A percentile compares a stretch with the other conserved stretches of the same genome.
Evolutionary conservation across 805 yeast genomes (phyloP).

Genomic region (Candida nemodendra): DNA sequence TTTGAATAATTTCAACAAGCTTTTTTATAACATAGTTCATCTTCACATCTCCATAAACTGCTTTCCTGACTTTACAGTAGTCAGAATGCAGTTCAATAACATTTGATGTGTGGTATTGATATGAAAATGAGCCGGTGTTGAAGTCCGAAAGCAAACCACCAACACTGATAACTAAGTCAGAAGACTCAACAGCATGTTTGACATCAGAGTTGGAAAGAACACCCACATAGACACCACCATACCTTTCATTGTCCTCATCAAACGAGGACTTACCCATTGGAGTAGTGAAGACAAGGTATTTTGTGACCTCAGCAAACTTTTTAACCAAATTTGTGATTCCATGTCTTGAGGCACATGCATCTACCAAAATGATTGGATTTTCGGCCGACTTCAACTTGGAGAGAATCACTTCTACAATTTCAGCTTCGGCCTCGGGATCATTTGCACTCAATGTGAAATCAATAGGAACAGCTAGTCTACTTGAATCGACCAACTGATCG

Average conservation of each 20-base stretch:
- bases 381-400: constrained; percentile 54
- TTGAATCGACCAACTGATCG: constrained; percentile 58
- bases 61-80: constrained; percentile 66
- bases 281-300: constrained; percentile 80
- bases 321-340: constrained; percentile 61
- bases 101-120: constrained; percentile 70
- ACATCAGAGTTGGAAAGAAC: constrained; percentile 73
- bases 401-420: constrained; percentile 54
- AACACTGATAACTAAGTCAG: constrained; percentile 74
- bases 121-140: constrained; percentile 86
- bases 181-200: constrained; percentile 65
- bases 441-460: constrained; percentile 58
- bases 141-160: constrained; percentile 86
- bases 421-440: constrained; percentile 60
- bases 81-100: constrained; percentile 79
- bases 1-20: constrained; percentile 38
- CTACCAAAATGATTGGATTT: constrained; percentile 76
- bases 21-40: constrained; percentile 57
- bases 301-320: constrained; percentile 60
- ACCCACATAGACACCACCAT: constrained; percentile 86
- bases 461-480: constrained; percentile 60
- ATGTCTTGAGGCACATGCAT: constrained; percentile 86
- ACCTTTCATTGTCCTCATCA: constrained; percentile 69
- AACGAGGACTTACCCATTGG: constrained; percentile 89
- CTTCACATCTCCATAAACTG: constrained; percentile 69